Percentiles rank a stretch among this genome's conserved stretches.
These are phyloP conservation scores for Sporisorium graminicola DNA, from an alignment of 1,284 basidiomycete genomes.

Conservation along the genomic window DNA sequence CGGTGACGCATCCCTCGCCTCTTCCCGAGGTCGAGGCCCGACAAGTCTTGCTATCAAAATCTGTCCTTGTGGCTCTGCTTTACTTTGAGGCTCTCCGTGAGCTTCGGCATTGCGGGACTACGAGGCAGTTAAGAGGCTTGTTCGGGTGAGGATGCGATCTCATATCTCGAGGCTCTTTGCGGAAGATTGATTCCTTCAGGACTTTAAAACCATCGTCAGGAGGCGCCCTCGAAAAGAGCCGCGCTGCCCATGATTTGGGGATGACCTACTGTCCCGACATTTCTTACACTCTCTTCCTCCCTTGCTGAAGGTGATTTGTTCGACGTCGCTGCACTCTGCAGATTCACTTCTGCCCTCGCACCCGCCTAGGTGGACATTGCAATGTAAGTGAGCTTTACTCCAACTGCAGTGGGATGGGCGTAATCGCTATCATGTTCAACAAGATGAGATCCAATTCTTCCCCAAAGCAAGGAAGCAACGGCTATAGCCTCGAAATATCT, in stretches of 20 bases:
- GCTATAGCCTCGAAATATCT: neutral
- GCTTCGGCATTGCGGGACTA: slow-evolving; percentile 31
- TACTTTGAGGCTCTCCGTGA: slow-evolving; percentile 58
- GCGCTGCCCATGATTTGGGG: slow-evolving; percentile 56
- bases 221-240: slow-evolving; percentile 47
- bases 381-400: slow-evolving; percentile 27
- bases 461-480: slow-evolving; percentile 28
- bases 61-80: slow-evolving; percentile 21
- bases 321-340: neutral
- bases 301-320: too few relatives aligned
- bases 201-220: slow-evolving; percentile 61
- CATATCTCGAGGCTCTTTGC: slow-evolving; percentile 37
- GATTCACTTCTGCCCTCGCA: neutral
- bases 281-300: neutral
- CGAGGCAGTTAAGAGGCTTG: slow-evolving; percentile 42
- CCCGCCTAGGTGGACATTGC: neutral
- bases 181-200: slow-evolving; percentile 42
- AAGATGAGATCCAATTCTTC: neutral
- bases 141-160: slow-evolving; percentile 27
- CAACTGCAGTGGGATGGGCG: neutral
- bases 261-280: slow-evolving; percentile 57
- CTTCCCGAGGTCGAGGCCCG: slow-evolving; percentile 22
- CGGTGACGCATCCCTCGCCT: slow-evolving; percentile 34
- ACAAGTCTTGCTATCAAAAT: slow-evolving; percentile 39
- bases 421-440: neutral